A percentile compares a stretch with the other conserved stretches of the same genome.
Conservation (phyloP, 2,329 filamentous ascomycete genomes). For the Aspergillus versicolor region DNA sequence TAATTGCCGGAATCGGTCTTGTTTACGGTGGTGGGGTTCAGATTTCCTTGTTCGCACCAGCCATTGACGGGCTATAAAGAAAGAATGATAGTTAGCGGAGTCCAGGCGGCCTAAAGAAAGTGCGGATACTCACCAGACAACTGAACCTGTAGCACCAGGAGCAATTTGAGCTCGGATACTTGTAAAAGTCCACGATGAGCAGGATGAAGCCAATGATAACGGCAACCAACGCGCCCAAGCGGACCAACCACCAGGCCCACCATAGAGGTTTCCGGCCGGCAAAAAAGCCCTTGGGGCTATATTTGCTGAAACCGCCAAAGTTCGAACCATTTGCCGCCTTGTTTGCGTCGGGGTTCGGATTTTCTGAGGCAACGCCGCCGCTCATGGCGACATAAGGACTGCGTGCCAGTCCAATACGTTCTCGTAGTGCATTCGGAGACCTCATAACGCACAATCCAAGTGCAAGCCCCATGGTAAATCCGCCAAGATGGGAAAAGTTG, state of each 20-base stretch:
- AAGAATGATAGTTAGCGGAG: constrained; percentile 10
- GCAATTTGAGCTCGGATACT: constrained; percentile 67
- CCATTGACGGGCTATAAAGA: constrained; percentile 41
- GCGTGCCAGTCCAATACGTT: constrained; percentile 67
- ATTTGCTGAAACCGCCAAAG: constrained; percentile 5
- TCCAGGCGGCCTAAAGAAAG: neutral
- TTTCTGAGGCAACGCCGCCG: constrained; percentile 40
- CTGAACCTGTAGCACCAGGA: constrained; percentile 94
- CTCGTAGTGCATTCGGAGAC: constrained; percentile 77
- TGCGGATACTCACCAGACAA: constrained; percentile 70
- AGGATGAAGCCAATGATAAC: constrained; percentile 83
- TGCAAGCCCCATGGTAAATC: constrained; percentile 86
- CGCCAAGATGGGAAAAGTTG: constrained; percentile 97
- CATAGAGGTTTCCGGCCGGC: constrained; percentile 88
- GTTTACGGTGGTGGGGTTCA: constrained; percentile 2
- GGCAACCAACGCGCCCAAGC: constrained; percentile 73
- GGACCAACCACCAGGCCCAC: constrained; percentile 96
- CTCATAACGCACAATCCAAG: constrained; percentile 85
- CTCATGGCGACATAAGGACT: constrained; percentile 71
- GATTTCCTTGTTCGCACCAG: constrained; percentile 44
- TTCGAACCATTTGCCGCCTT: constrained; percentile 51
- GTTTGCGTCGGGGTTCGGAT: constrained; percentile 30
- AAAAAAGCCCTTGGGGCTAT: constrained; percentile 66
- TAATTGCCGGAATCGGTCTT: neutral
- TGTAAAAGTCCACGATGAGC: constrained; percentile 88